Conservation (phyloP, 768 basidiomycete genomes). For the Pleurotus eryngii region DNA sequence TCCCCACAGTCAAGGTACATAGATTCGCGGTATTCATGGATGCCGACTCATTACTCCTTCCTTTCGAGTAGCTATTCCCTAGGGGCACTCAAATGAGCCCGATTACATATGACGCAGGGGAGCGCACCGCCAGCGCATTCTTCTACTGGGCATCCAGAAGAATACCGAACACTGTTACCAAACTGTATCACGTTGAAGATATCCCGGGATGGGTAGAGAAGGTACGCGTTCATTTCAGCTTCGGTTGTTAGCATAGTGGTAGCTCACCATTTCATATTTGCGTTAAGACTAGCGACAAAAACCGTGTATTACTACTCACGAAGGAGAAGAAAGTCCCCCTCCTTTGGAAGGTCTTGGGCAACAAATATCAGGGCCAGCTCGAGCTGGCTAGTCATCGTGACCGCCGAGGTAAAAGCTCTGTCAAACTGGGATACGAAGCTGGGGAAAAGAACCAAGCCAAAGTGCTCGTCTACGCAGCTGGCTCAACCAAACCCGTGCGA, state of each 20-base stretch:
- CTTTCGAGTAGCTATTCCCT: conserved; percentile 62
- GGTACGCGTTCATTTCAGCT: conserved; percentile 38
- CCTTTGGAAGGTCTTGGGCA: conserved; percentile 76
- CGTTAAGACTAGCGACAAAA: conserved; percentile 31
- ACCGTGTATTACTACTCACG: conserved; percentile 66
- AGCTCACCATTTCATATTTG: background rate
- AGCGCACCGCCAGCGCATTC: conserved; percentile 70
- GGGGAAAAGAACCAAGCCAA: conserved; percentile 56
- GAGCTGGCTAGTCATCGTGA: conserved; percentile 65
- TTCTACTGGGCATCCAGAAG: conserved; percentile 74
- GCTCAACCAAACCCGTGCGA: conserved; percentile 49
- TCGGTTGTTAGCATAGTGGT: background rate
- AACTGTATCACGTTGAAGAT: conserved; percentile 52
- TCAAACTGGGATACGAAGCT: conserved; percentile 55
- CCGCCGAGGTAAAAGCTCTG: conserved; percentile 56
- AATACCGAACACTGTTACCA: conserved; percentile 69
- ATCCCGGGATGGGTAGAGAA: conserved; percentile 65
- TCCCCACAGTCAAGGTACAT: conserved; percentile 85
- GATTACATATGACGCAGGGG: conserved; percentile 61
- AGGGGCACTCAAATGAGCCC: conserved; percentile 62
- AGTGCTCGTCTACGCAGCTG: conserved; percentile 67
- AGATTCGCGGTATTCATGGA: too few relatives aligned
- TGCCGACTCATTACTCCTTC: background rate
- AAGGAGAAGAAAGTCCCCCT: conserved; percentile 75
- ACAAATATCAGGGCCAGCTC: conserved; percentile 64